A percentile compares a stretch with the other conserved stretches of the same genome.
Conservation (phyloP, 768 basidiomycete species). For the Tricholomella constricta region DNA sequence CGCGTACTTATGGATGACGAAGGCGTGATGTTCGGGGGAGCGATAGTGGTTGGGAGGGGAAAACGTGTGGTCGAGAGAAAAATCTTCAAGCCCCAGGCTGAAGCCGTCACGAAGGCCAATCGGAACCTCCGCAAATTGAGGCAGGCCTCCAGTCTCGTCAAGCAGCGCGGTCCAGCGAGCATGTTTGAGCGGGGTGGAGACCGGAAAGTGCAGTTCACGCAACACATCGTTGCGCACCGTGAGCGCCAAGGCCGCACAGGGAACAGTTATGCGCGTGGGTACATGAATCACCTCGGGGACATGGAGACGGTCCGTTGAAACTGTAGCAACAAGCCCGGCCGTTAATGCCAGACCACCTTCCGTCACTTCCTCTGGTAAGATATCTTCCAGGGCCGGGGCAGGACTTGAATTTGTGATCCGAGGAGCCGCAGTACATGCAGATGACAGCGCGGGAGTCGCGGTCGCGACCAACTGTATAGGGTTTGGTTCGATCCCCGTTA, state of each 20-base stretch:
- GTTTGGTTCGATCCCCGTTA: no score
- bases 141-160: not conserved
- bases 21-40: not conserved
- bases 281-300: slow-evolving; percentile 1
- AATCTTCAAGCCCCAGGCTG: not conserved
- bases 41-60: slow-evolving; percentile 4
- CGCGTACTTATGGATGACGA: not conserved
- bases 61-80: not conserved
- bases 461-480: no score
- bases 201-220: slow-evolving; percentile 7
- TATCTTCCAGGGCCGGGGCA: no score
- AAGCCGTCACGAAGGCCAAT: slow-evolving; percentile 2
- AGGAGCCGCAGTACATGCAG: no score
- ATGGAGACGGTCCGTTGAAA: slow-evolving; percentile 4
- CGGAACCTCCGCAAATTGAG: not conserved
- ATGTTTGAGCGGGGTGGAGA: slow-evolving; percentile 19
- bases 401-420: no score
- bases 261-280: slow-evolving; percentile 15
- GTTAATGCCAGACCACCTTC: no score
- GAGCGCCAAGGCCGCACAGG: slow-evolving; percentile 9
- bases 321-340: no score
- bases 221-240: slow-evolving; percentile 14
- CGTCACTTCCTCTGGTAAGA: no score
- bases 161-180: slow-evolving; percentile 10
- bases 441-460: no score